A percentile compares a stretch with the other conserved stretches of the same genome.
Evolutionary conservation across 2,329 filamentous ascomycete species (phyloP).

Genomic region (Thelonectria olida): DNA sequence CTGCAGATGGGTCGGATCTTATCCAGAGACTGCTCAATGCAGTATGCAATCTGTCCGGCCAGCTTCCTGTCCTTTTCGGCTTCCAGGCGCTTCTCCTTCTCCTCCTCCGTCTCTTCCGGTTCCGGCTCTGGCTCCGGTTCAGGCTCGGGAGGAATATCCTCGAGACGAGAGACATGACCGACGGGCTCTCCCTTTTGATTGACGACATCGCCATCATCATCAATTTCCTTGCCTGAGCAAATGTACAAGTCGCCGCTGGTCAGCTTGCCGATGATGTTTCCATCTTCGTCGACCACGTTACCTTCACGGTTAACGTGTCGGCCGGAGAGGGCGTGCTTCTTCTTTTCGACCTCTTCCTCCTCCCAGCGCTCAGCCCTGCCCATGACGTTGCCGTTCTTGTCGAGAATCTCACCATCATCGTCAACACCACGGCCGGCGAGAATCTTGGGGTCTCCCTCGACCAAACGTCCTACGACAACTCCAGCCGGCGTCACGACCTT

Average conservation of each 20-base stretch:
- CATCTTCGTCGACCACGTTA: constrained; percentile 66
- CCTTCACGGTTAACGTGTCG: constrained; percentile 67
- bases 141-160: constrained; percentile 59
- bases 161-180: constrained; percentile 74
- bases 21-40: constrained; percentile 82
- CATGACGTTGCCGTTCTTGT: constrained; percentile 73
- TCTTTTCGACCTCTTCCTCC: constrained; percentile 62
- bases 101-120: constrained; percentile 25
- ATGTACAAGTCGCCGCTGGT: constrained; percentile 72
- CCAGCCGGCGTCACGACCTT: constrained; percentile 73
- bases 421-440: constrained; percentile 80
- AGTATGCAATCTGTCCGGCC: constrained; percentile 76
- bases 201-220: constrained; percentile 76
- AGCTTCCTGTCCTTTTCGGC: constrained; percentile 77
- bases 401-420: constrained; percentile 83
- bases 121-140: constrained; percentile 58
- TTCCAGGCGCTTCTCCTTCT: constrained; percentile 64
- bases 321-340: constrained; percentile 62
- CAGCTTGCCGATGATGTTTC: constrained; percentile 72
- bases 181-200: constrained; percentile 73
- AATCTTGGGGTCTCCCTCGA: constrained; percentile 75
- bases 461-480: constrained; percentile 76
- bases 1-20: constrained; percentile 86
- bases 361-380: constrained; percentile 70
- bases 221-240: constrained; percentile 74